Percentiles rank a stretch among this genome's conserved stretches.
Conservation (phyloP, 108 stramenopile species). For the Skeletonema grethae region DNA sequence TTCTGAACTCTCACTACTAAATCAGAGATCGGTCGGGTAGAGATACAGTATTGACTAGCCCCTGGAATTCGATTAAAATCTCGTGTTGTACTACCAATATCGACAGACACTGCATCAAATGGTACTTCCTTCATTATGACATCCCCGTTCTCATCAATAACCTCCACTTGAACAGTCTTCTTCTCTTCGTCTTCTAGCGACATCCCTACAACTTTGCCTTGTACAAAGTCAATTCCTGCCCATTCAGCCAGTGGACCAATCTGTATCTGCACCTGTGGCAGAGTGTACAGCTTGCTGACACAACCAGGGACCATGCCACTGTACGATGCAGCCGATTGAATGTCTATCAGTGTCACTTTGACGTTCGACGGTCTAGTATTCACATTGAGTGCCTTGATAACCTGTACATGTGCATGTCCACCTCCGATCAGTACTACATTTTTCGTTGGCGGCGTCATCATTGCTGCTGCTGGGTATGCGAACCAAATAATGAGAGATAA, state of each 20-base stretch:
- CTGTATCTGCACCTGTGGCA: conserved; percentile 66
- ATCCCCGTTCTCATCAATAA: conserved; percentile 8
- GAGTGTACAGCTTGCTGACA: conserved; percentile 72
- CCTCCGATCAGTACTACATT: conserved; percentile 94
- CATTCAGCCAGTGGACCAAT: conserved; percentile 69
- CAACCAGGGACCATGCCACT: conserved; percentile 98
- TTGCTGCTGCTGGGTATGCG: not conserved
- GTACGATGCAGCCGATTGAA: conserved; percentile 86
- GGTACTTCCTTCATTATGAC: conserved; percentile 27
- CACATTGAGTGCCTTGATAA: conserved; percentile 87
- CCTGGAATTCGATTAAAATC: conserved; percentile 62
- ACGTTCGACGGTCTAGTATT: conserved; percentile 59
- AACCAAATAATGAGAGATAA: not conserved
- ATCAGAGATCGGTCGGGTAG: conserved; percentile 84
- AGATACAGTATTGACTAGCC: conserved; percentile 67
- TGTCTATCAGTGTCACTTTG: conserved; percentile 90
- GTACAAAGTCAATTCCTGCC: conserved; percentile 72
- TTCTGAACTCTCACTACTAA: conserved; percentile 63
- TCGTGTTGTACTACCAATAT: conserved; percentile 85
- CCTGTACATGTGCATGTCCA: conserved; percentile 96
- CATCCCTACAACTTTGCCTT: conserved; percentile 73
- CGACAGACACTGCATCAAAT: conserved; percentile 77
- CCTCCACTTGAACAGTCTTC: conserved; percentile 45
- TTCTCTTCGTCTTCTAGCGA: conserved; percentile 41
- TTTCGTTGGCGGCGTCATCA: conserved; percentile 9